Evolutionary conservation across 495 filamentous ascomycete species (phyloP), one percentile per base, ranked within the genome.

Genomic region (Annulohypoxylon nitens): DNA sequence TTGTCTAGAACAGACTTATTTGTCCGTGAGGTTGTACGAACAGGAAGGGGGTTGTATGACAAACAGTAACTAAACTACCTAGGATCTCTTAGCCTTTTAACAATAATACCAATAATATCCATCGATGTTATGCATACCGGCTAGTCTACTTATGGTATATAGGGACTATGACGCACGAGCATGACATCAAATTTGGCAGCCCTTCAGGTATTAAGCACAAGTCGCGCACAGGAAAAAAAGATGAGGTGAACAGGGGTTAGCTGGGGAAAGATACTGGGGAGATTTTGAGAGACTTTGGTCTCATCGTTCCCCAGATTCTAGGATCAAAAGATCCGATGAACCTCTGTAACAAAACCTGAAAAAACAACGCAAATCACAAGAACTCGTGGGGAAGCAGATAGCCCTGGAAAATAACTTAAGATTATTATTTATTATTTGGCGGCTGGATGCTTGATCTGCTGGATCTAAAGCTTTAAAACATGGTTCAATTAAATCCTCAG

Each of bases 141-240:
- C 67, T 59, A 50, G 51, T 64, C 51, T 23, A 26, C 41, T 48
- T 53, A 16, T 25, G 47, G 26, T 30, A 57, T 53, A 47, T 64
- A 65, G 37, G 33, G 30, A 51, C 8, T 68, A 67, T 75, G 72
- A 70, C 63, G 72, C 62, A 63, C 63, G 51, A 53, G 23, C 37
- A 67, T 70, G 67, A 63, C 61, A 69, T 74, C 64, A 55, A 73
- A 62, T 50, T 36, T 36, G 23, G 18, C 39, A 3, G n/a, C 43
- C 58, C 41, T 50, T 47, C 8, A n/a, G 9, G 34, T 26, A 30
- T 48, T 6, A 16, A 54, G 57, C 34, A 43, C 6, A 57, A 34
- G 53, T 20, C 33, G 53, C 53, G 53, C 36, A 37, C 57, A 43
- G 20, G 18, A 43, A n/a, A 43, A 43, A 43, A 60, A 30, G 20